Base-by-base conservation (phyloP, 441 rosid genomes). In the Euphorbia celastroides region DNA sequence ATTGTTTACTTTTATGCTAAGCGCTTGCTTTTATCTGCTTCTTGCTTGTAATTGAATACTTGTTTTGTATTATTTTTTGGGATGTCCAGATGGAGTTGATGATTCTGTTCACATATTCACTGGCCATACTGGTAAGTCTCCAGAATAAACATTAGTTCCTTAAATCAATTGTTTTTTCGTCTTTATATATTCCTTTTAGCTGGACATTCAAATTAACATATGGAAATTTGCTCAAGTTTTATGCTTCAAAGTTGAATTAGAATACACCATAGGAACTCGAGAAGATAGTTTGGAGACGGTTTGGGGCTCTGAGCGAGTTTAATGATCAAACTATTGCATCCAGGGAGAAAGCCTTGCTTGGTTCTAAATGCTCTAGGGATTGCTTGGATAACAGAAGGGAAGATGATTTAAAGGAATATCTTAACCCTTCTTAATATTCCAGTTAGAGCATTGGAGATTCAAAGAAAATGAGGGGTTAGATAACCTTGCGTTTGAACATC, bases 51-150 rank as follows among this genome's bases (percentile, higher is more conserved):
- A 13, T 41, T 5, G 2, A 13, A 17, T 4, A 16, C n/a, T 63
- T 63, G 0, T 46, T 30, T 56, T 10, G 27, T 10, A 7, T 13
- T 1, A 20, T 22, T 34, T 57, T 19, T 71, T 71, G 38, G 59
- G 62, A 62, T 57, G 72, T 34, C 12, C 77, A 82, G 95, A 84
- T 38, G 89, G 81, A 64, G 67, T 71, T 36, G 97, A 93, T 78
- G 98, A 90, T 72, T 90, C 97, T 1, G 16, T 86, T 74, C 98
- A 90, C 75, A 84, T 81, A 60, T 90, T 93, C 81, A 87, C 98
- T 0, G 98, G 96, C 57, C 97, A 93, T 52, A 77, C 83, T 9
- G 90, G 98, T 90, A 74, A 71, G 27, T 56, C 19, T 57, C n/a
- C 17, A 3, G n/a, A 16, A 16, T 20, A 42, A 13, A 41, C n/a